Base-by-base conservation (phyloP, 305 asterid genomes). In the Solanum hybrid region DNA sequence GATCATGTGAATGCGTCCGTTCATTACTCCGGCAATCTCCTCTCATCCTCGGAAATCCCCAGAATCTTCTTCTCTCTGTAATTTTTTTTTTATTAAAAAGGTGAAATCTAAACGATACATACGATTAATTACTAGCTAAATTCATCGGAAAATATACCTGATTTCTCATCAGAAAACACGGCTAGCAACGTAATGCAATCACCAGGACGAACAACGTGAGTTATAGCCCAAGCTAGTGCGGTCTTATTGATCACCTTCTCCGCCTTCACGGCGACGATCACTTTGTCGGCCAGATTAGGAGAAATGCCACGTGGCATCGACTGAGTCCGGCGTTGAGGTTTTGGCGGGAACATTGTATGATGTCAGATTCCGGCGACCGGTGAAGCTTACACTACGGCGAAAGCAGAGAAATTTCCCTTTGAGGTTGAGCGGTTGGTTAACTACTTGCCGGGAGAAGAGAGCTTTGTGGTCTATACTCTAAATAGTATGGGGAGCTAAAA, bases 201-300 rank as follows among this genome's bases (percentile, higher is more conserved):
- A 36, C 96, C 96, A 28, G 98, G 95, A 24, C 93, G 92, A 88
- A 93, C 95, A 10, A 95, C 96, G 92, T 96, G 98, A 67, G 96
- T 94, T 85, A 95, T 92, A 26, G 99, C 98, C 99, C 99, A 96
- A 85, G 97, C 93, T 69, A 96, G 83, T 40, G 96, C 98, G 8
- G 94, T 89, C 67, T 92, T 94, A 29, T 95, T 87, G 93, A 96
- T 94, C 89, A 89, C 93, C 91, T 95, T 96, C 89, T 94, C 96
- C 16, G 96, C 98, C 88, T 95, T 95, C 87, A 95, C 98, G 82
- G 98, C 98, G 57, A 96, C 99, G 89, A 95, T 94, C 91, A 95
- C 96, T 87, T 89, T 91, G 91, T 91, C 95, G 37, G 90, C 29
- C 14, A 86, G 34, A 86, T 86, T 16, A 86, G 90, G 86, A 90